Conservation (phyloP, 139 green algal genomes). For the Chloropicon primus region DNA sequence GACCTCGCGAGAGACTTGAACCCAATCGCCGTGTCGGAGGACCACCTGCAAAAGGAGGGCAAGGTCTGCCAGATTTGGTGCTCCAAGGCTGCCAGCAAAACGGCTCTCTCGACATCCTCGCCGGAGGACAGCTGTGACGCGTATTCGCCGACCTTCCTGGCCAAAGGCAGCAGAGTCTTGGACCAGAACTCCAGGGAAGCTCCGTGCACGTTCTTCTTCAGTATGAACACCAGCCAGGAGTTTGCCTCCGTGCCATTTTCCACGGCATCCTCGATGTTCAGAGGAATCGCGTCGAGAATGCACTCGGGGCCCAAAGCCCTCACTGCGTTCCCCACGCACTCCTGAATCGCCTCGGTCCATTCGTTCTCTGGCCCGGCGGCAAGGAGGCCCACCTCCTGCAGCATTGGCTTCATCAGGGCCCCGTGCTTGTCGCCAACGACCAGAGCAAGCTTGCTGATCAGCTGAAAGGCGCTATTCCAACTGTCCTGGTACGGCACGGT, state of each 20-base stretch:
- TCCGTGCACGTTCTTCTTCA: background rate
- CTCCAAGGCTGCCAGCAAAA: background rate
- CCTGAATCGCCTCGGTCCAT: background rate
- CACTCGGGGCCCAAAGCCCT: background rate
- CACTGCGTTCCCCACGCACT: background rate
- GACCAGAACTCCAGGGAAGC: background rate
- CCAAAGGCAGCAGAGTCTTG: background rate
- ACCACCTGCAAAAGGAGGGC: conserved; percentile 62
- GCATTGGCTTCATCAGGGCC: background rate
- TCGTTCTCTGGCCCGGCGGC: background rate
- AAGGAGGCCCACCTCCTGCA: background rate
- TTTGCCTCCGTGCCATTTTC: background rate
- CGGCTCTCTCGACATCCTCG: background rate
- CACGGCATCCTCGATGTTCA: background rate
- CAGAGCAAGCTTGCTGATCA: background rate
- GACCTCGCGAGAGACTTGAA: conserved; percentile 8
- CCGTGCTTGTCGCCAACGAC: background rate
- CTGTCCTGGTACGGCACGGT: background rate
- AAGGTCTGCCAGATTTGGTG: conserved; percentile 71
- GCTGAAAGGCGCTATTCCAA: background rate
- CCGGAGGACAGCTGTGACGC: background rate
- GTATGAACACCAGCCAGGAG: background rate
- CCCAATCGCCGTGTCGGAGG: conserved; percentile 33
- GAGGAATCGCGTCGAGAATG: background rate
- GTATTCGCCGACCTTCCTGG: background rate